These are phyloP conservation scores for Emmonsia crescens DNA, from an alignment of 2,329 filamentous ascomycete genomes.

Conservation along the genomic window DNA sequence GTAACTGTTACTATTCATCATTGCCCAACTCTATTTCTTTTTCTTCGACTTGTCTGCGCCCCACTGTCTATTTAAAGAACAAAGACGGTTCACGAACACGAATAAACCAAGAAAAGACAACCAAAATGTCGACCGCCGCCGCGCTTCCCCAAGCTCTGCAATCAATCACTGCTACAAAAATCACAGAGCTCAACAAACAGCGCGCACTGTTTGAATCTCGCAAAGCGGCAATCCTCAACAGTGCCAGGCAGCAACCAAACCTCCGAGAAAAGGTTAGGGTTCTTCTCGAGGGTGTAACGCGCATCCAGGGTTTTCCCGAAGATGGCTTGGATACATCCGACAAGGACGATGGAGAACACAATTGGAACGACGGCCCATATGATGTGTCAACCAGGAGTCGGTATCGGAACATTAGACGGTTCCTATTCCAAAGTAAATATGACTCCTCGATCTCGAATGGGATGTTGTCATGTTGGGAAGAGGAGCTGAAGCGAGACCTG, in stretches of 20 bases:
- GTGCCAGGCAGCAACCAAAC: slow-evolving; percentile 20
- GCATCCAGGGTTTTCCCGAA: slow-evolving; percentile 27
- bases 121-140: slow-evolving; percentile 23
- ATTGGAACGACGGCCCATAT: slow-evolving; percentile 19
- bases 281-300: slow-evolving; percentile 29
- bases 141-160: slow-evolving; percentile 44
- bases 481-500: slow-evolving; percentile 38
- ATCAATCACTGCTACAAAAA: slow-evolving; percentile 46
- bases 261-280: slow-evolving; percentile 23
- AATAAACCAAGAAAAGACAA: not conserved
- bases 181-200: slow-evolving; percentile 46
- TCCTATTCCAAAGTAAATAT: slow-evolving; percentile 43
- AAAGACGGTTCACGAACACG: not conserved
- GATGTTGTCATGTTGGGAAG: slow-evolving; percentile 39
- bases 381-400: slow-evolving; percentile 16
- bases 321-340: slow-evolving; percentile 23
- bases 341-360: slow-evolving; percentile 15
- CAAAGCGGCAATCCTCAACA: slow-evolving; percentile 34
- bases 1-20: not conserved
- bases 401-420: slow-evolving; percentile 39
- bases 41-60: not conserved
- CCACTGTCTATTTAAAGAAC: not conserved
- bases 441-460: slow-evolving; percentile 43
- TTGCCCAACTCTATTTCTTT: not conserved
- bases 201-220: slow-evolving; percentile 39